A percentile compares a stretch with the other conserved stretches of the same genome.
These are phyloP conservation scores for Zhuliangozyma blackwelliae DNA, from an alignment of 1,139 yeast genomes.

Conservation along the genomic window DNA sequence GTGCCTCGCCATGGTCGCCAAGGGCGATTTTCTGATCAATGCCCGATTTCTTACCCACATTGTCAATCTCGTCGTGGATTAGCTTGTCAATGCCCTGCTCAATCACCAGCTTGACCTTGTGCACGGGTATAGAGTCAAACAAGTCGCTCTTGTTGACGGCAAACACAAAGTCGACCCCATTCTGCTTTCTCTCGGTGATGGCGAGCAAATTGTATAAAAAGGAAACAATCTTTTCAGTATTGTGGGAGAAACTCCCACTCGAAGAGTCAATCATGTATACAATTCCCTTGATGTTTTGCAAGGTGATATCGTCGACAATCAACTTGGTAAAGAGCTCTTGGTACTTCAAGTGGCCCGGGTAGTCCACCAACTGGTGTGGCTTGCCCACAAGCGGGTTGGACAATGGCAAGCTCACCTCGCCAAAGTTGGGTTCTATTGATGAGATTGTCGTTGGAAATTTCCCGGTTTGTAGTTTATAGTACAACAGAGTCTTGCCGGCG, in stretches of 20 bases:
- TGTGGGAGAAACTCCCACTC: constrained; percentile 30
- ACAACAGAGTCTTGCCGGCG: constrained; percentile 75
- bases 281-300: constrained; percentile 55
- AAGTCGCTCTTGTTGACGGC: constrained; percentile 83
- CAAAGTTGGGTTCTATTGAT: constrained; percentile 39
- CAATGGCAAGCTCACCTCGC: constrained; percentile 29
- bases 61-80: constrained; percentile 41
- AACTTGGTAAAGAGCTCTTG: constrained; percentile 44
- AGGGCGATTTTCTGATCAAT: constrained; percentile 34
- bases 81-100: constrained; percentile 62
- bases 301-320: constrained; percentile 41
- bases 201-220: constrained; percentile 53
- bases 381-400: constrained; percentile 29
- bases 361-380: constrained; percentile 57
- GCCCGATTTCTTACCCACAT: constrained; percentile 22
- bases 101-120: constrained; percentile 52
- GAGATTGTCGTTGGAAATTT: constrained; percentile 28
- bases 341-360: constrained; percentile 83
- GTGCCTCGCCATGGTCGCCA: constrained; percentile 22
- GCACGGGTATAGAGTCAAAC: constrained; percentile 73
- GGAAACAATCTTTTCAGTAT: constrained; percentile 39
- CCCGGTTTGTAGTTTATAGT: constrained; percentile 24
- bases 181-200: constrained; percentile 54
- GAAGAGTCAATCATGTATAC: constrained; percentile 69
- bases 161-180: constrained; percentile 66